phyloP scores from a whole-genome alignment of 306 rosid genomes.

The Citrullus amarus region DNA sequence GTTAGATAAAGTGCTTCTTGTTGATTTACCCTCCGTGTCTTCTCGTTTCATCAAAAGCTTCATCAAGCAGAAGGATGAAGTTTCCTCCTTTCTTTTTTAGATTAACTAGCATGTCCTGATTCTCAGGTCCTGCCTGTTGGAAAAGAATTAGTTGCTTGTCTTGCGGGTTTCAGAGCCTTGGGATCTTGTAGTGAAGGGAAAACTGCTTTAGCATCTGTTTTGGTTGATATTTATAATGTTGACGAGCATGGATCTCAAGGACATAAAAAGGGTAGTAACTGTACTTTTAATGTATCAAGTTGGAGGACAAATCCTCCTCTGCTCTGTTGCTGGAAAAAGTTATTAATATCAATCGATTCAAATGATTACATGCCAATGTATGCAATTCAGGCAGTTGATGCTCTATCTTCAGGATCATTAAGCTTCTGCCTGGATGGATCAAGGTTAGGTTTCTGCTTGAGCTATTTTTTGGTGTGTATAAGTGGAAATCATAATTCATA shows the following conservation, averaged over 20 bases:
- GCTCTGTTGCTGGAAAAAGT: conserved; percentile 52
- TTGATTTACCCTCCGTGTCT: neutral
- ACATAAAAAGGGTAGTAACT: conserved; percentile 29
- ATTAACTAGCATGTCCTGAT: conserved; percentile 17
- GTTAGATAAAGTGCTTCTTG: neutral
- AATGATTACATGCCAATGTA: conserved; percentile 39
- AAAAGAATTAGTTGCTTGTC: conserved; percentile 77
- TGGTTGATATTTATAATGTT: conserved; percentile 18
- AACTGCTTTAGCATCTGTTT: conserved; percentile 44
- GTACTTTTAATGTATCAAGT: conserved; percentile 35
- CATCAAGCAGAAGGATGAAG: neutral
- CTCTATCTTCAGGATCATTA: conserved; percentile 50
- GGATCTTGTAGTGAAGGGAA: conserved; percentile 58
- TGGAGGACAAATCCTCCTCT: conserved; percentile 73
- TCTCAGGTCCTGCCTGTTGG: conserved; percentile 81
- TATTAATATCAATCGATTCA: conserved; percentile 51
- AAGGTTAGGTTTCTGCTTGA: conserved; percentile 37
- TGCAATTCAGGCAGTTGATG: conserved; percentile 51
- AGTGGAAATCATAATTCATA: neutral
- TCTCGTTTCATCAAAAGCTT: neutral
- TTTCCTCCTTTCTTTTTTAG: conserved; percentile 12
- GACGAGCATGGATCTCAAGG: conserved; percentile 33
- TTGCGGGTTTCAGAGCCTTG: conserved; percentile 57
- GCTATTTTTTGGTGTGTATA: conserved; percentile 1
- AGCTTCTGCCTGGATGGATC: conserved; percentile 59